These are phyloP conservation scores for Trichosporon coremiiforme DNA, from an alignment of 1,284 basidiomycete genomes.

Conservation along the genomic window DNA sequence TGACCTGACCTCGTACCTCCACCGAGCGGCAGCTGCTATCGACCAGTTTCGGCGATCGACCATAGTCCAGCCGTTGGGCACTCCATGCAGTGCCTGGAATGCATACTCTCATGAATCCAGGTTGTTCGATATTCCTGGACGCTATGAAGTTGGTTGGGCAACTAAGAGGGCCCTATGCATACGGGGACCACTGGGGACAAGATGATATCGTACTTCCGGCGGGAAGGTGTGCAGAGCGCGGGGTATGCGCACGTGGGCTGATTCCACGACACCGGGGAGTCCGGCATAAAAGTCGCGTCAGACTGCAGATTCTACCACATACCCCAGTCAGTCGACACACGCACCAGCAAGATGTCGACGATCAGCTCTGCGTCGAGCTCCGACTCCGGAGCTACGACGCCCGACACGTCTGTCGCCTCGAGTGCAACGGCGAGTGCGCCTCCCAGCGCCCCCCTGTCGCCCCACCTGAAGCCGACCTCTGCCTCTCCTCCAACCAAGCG, in stretches of 20 bases:
- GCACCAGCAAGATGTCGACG: constrained; percentile 5
- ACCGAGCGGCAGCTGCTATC: too few species aligned
- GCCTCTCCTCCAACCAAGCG: background rate
- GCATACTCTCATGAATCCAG: background rate
- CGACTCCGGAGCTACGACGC: background rate
- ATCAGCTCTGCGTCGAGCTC: constrained; percentile 15
- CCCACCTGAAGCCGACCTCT: background rate
- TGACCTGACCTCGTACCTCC: background rate
- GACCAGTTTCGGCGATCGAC: background rate
- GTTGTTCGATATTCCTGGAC: background rate
- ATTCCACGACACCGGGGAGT: background rate
- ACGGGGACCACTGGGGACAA: background rate
- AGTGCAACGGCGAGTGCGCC: background rate
- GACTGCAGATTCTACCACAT: background rate
- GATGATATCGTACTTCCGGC: background rate
- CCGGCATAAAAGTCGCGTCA: constrained; percentile 16
- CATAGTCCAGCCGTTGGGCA: too few species aligned
- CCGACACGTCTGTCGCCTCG: constrained; percentile 7
- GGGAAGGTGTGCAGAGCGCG: background rate
- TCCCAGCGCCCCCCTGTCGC: background rate
- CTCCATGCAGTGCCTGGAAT: too few species aligned
- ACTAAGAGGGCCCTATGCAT: background rate
- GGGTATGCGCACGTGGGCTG: constrained; percentile 10
- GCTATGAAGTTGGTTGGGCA: background rate
- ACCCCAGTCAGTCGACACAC: background rate